phyloP scores from a whole-genome alignment of 2,329 filamentous ascomycete genomes.

The Penicillium polonicum region DNA sequence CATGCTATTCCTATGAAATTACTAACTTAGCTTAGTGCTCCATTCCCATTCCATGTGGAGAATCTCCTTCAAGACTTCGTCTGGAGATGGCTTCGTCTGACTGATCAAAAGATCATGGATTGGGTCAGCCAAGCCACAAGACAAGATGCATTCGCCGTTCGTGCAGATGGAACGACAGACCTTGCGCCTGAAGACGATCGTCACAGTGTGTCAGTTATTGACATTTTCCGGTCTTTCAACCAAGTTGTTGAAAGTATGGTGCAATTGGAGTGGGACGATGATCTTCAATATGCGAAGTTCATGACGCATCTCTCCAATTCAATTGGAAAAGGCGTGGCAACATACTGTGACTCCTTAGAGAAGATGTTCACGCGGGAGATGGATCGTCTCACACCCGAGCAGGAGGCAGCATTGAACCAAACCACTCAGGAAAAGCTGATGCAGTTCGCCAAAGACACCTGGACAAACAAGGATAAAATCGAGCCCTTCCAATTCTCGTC shows the following conservation, averaged over 20 bases:
- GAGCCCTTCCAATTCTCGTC: slow-evolving; percentile 97
- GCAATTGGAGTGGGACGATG: slow-evolving; percentile 86
- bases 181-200: slow-evolving; percentile 74
- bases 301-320: slow-evolving; percentile 91
- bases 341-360: slow-evolving; percentile 90
- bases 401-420: slow-evolving; percentile 73
- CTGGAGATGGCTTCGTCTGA: slow-evolving; percentile 87
- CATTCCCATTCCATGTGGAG: slow-evolving; percentile 87
- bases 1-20: not conserved
- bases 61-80: slow-evolving; percentile 85
- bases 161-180: slow-evolving; percentile 62
- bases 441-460: slow-evolving; percentile 89
- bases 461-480: slow-evolving; percentile 85
- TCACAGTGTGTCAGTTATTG: slow-evolving; percentile 89
- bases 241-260: slow-evolving; percentile 86
- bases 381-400: slow-evolving; percentile 85
- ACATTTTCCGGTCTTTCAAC: slow-evolving; percentile 91
- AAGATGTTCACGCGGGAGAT: slow-evolving; percentile 84
- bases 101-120: slow-evolving; percentile 73
- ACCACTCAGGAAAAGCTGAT: slow-evolving; percentile 90
- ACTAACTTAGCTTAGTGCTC: slow-evolving; percentile 42
- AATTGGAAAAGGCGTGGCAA: slow-evolving; percentile 76
- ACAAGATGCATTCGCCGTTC: slow-evolving; percentile 80
- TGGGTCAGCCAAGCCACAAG: slow-evolving; percentile 91
- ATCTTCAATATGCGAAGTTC: slow-evolving; percentile 90